Evolutionary conservation across 2,329 filamentous ascomycete genomes (phyloP).

Genomic region (Diaporthe sp.): DNA sequence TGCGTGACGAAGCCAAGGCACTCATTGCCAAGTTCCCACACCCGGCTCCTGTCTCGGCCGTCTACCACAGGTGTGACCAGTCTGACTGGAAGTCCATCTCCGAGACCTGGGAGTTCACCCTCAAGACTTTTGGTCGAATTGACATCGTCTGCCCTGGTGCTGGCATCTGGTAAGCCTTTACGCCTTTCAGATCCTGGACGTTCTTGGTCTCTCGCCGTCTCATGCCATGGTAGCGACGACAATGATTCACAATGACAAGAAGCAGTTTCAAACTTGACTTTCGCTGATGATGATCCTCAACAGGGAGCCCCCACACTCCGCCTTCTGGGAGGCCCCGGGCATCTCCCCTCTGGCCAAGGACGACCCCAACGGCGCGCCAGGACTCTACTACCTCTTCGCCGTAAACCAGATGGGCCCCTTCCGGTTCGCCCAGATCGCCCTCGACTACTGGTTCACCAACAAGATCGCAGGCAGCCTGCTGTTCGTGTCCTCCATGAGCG

Average conservation of each 20-base stretch:
- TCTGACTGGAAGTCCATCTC: conserved; percentile 46
- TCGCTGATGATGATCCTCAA: background rate
- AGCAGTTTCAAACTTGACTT: too few relatives aligned
- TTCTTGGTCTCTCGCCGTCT: background rate
- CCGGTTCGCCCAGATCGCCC: conserved; percentile 43
- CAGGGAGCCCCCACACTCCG: conserved; percentile 42
- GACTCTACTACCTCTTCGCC: conserved; percentile 42
- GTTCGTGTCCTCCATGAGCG: conserved; percentile 21
- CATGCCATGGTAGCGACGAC: background rate
- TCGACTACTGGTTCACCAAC: conserved; percentile 42
- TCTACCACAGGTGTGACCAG: conserved; percentile 40
- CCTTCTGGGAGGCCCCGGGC: conserved; percentile 44
- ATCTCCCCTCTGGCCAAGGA: conserved; percentile 40
- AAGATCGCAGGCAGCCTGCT: conserved; percentile 34
- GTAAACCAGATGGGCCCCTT: conserved; percentile 43
- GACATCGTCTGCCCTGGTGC: conserved; percentile 41
- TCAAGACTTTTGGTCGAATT: conserved; percentile 41
- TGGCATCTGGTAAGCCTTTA: conserved; percentile 32
- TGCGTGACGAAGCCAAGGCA: conserved; percentile 43
- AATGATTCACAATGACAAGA: too few relatives aligned
- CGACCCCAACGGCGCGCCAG: conserved; percentile 38
- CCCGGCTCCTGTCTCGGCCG: conserved; percentile 19
- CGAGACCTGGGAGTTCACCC: conserved; percentile 39
- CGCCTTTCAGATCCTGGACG: too few relatives aligned
- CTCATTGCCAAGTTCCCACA: conserved; percentile 39